A percentile compares a stretch with the other conserved stretches of the same genome.
Evolutionary conservation across 495 filamentous ascomycete species (phyloP).

Genomic region (Podospora conica): DNA sequence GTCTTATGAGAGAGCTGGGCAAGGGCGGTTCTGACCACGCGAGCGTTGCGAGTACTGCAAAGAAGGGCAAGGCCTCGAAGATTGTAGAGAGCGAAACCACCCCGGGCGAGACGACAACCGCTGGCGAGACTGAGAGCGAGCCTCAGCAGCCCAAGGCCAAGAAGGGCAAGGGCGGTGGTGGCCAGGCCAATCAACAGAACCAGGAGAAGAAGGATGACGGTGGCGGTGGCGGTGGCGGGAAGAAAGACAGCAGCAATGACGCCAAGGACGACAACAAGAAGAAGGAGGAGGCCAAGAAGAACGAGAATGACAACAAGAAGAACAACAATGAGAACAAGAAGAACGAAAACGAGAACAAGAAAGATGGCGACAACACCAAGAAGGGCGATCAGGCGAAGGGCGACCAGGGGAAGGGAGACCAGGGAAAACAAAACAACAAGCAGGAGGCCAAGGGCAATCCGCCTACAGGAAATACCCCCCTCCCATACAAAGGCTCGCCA

Average conservation of each 20-base stretch:
- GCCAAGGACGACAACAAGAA: constrained; percentile 1
- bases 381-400: constrained; percentile 6
- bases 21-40: background rate
- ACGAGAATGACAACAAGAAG: background rate
- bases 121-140: background rate
- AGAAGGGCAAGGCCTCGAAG: background rate
- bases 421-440: background rate
- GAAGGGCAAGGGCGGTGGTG: background rate
- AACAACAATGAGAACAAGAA: background rate
- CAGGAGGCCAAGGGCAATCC: background rate
- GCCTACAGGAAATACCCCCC: background rate
- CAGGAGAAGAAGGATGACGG: background rate
- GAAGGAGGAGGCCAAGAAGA: background rate
- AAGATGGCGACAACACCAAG: background rate
- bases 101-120: background rate
- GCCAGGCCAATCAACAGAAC: background rate
- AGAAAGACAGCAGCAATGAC: background rate
- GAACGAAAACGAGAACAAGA: background rate
- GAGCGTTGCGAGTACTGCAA: background rate
- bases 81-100: background rate
- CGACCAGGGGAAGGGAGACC: background rate
- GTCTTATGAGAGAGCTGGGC: background rate
- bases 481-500: background rate
- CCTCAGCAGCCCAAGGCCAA: constrained; percentile 3
- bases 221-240: background rate